phyloP scores from a whole-genome alignment of 108 stramenopile genomes.

The Cyclotella distinguenda region DNA sequence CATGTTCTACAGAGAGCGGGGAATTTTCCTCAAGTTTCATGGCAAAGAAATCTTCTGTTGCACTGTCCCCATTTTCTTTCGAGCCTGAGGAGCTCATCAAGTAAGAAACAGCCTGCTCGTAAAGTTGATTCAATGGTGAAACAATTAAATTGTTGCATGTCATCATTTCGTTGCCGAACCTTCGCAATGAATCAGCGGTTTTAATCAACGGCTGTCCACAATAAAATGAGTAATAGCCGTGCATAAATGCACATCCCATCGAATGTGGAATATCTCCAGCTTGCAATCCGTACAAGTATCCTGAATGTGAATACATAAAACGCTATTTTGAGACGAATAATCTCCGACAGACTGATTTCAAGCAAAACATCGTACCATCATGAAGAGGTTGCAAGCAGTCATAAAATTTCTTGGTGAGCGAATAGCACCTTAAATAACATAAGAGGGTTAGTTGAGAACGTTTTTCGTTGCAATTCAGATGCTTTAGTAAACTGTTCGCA shows the following conservation, averaged over 20 bases:
- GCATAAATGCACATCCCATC: background rate
- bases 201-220: background rate
- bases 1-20: background rate
- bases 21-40: background rate
- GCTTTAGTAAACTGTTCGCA: background rate
- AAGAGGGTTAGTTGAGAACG: background rate
- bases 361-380: no score
- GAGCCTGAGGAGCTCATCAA: background rate
- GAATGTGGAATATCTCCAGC: constrained; percentile 4
- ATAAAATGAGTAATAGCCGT: background rate
- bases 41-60: background rate
- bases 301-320: no score
- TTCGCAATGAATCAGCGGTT: background rate
- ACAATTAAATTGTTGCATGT: background rate
- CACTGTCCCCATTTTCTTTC: background rate
- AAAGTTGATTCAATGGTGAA: background rate
- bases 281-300: background rate
- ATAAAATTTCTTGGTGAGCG: background rate
- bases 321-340: no score
- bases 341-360: no score
- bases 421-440: background rate
- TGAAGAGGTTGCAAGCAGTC: background rate
- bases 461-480: background rate
- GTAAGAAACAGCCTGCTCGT: background rate
- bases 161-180: background rate